Evolutionary conservation across 768 basidiomycete species (phyloP).

Genomic region (Pleurotus giganteus): DNA sequence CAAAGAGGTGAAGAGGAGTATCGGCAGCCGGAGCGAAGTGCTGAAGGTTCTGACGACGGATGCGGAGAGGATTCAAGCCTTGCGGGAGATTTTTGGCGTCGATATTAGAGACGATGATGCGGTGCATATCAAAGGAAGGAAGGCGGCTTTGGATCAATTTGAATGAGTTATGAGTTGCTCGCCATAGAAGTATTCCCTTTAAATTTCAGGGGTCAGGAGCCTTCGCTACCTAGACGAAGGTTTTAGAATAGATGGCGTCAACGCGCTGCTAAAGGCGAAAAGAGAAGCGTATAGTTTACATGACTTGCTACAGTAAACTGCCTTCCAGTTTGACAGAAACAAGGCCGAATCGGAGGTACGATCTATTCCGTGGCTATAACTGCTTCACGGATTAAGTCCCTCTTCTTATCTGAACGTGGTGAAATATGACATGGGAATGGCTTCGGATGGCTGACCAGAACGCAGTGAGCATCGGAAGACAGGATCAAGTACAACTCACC

Average conservation of each 20-base stretch:
- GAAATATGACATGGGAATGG: constrained; percentile 45
- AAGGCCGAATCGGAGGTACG: no score
- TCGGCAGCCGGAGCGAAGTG: constrained; percentile 20
- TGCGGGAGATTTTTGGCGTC: constrained; percentile 27
- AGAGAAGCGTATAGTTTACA: no score
- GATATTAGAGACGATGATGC: constrained; percentile 20
- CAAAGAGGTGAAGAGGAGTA: constrained; percentile 23
- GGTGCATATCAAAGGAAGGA: constrained; percentile 21
- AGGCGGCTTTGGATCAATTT: constrained; percentile 20
- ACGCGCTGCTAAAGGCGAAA: no score
- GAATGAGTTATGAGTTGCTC: no score
- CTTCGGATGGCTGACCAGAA: constrained; percentile 43
- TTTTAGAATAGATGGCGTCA: no score
- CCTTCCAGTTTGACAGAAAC: no score
- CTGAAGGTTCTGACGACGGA: constrained; percentile 24
- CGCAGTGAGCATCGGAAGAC: background rate
- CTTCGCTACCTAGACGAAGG: no score
- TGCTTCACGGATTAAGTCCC: background rate
- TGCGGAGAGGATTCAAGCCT: constrained; percentile 24
- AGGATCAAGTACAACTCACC: constrained; percentile 31
- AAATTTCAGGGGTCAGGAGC: no score
- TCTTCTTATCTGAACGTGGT: constrained; percentile 33
- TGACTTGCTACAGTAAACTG: no score
- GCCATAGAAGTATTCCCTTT: no score
- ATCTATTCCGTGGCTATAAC: no score